Conservation (phyloP, 2,329 filamentous ascomycete species). For the Cryoendolithus antarcticus region DNA sequence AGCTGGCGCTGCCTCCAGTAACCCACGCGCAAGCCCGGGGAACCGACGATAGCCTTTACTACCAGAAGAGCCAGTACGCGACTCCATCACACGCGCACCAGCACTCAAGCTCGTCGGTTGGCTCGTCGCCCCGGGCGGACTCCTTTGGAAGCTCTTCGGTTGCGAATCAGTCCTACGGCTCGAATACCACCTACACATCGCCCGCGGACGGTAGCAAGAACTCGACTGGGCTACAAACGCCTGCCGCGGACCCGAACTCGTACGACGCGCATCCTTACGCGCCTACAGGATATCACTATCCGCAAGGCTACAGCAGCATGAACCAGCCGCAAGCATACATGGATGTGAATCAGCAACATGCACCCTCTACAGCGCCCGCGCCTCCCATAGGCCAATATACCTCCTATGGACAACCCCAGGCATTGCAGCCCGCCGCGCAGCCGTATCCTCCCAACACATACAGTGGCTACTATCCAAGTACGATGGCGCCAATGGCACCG, state of each 20-base stretch:
- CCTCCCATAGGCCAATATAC: constrained; percentile 58
- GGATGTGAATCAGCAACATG: constrained; percentile 43
- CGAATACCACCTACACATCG: constrained; percentile 45
- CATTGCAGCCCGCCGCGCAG: constrained; percentile 29
- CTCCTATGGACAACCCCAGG: constrained; percentile 51
- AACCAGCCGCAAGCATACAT: constrained; percentile 72
- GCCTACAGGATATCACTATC: constrained; percentile 6
- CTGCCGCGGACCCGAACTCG: constrained; percentile 35
- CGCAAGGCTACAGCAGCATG: constrained; percentile 48
- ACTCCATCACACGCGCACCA: constrained; percentile 18
- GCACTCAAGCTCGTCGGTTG: constrained; percentile 53
- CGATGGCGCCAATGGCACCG: constrained; percentile 65
- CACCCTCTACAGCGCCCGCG: constrained; percentile 58
- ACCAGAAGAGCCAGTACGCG: constrained; percentile 4
- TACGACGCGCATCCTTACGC: constrained; percentile 7
- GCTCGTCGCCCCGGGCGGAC: constrained; percentile 63
- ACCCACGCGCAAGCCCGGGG: constrained; percentile 72
- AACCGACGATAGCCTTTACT: constrained; percentile 38
- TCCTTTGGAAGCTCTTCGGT: constrained; percentile 53
- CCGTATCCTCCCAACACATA: constrained; percentile 51
- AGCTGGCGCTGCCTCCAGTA: constrained; percentile 87
- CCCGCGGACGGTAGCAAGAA: constrained; percentile 30
- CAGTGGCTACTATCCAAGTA: constrained; percentile 58
- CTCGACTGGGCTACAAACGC: constrained; percentile 55
- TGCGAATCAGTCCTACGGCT: constrained; percentile 32